Evolutionary conservation across 148 eudicot species (phyloP), one percentile per base, ranked within the genome.

Genomic region (Chenopodium quinoa): DNA sequence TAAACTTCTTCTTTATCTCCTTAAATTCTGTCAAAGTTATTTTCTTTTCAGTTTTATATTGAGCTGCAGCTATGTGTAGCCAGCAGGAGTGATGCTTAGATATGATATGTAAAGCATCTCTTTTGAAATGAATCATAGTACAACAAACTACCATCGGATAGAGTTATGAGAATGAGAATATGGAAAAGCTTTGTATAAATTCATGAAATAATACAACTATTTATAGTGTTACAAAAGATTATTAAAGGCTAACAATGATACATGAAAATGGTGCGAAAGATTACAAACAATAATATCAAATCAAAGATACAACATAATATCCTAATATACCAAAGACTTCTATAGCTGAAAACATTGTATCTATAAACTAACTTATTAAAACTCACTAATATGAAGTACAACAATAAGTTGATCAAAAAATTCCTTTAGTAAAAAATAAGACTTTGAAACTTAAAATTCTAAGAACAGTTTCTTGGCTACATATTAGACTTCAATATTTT

Each of bases 81-180:
- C 85, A 79, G 68, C 86, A 83, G 13, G 82, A 40, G 7, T 71
- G 78, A 71, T 77, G 86, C 80, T 84, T 84, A 72, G 82, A 81
- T n/a, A 80, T 52, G 23, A 22, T 67, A 54, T 37, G 25, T 12
- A 34, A 16, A 62, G 25, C 25, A 62, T 20, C 5, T 5, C 9
- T 47, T 29, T 34, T 23, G 7, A 37, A 56, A 56, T 68, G 40
- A 37, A 76, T 8, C 23, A 0, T 54, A 79, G 25, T 75, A 56
- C 12, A 76, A 7, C 79, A 76, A 23, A 68, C n/a, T 68, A 69
- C 47, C 46, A 67, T 34, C 20, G 69, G 32, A 23, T 22, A 37
- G 40, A 37, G 40, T 37, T 37, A 37, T 37, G 40, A 37, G 40
- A 37, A 37, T 37, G 40, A 37, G 40, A 34, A 34, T 34, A 5